These are phyloP conservation scores for Flaveria robusta DNA, from an alignment of 129 eudicot species.

Conservation along the genomic window DNA sequence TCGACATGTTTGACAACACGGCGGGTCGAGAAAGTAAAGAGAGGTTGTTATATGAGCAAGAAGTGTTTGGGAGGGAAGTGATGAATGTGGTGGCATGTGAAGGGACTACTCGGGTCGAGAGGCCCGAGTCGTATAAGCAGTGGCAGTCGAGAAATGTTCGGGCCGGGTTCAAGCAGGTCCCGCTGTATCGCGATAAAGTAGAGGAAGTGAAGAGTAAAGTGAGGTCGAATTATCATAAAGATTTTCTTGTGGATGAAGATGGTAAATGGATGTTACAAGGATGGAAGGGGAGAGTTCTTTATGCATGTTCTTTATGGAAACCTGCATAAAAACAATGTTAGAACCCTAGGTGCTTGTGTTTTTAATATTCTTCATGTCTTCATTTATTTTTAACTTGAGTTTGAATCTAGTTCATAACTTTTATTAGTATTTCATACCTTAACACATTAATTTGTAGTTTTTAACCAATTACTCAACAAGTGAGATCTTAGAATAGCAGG, in stretches of 20 bases:
- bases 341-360: conserved; percentile 14
- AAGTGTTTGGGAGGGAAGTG: conserved; percentile 51
- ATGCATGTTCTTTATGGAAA: conserved; percentile 46
- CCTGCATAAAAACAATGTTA: conserved; percentile 31
- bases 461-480: too few relatives aligned
- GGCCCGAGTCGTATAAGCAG: conserved; percentile 55
- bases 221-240: conserved; percentile 44
- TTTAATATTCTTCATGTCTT: conserved; percentile 26
- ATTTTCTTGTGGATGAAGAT: conserved; percentile 60
- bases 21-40: conserved; percentile 33
- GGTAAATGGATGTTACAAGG: conserved; percentile 65
- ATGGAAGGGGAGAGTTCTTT: conserved; percentile 52
- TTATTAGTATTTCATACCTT: background rate
- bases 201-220: conserved; percentile 48
- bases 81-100: conserved; percentile 60
- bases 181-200: conserved; percentile 44
- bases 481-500: too few relatives aligned
- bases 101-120: conserved; percentile 43
- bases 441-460: background rate
- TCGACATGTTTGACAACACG: conserved; percentile 58
- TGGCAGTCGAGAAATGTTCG: conserved; percentile 49
- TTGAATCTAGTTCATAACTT: background rate
- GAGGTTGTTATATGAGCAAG: conserved; percentile 53
- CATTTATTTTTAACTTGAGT: conserved; percentile 10
- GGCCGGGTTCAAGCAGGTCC: conserved; percentile 55